Evolutionary conservation across 2,329 filamentous ascomycete genomes (phyloP), one percentile per base, ranked within the genome.

Genomic region (Chrysosporium keratinophilum): DNA sequence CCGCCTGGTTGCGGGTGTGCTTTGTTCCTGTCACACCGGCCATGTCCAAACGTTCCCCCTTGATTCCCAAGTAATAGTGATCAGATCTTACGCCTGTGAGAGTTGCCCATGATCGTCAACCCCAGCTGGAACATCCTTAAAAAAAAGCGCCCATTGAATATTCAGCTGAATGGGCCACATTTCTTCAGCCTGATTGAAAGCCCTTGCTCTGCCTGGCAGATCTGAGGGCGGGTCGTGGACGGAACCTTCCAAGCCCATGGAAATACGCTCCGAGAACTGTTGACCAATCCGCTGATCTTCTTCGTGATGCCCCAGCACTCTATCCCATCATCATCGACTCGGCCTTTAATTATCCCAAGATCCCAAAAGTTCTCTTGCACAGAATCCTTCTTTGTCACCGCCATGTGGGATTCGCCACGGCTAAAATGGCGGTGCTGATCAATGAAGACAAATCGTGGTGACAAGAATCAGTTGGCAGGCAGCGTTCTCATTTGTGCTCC

Each of bases 1-100:
- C 50, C 50, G 34, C 33, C 50, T 52, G 50, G 42, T 33, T 52
- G 50, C 50, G 42, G 50, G 46, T 46, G 50, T 46, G 15, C 44
- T 33, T 46, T 45, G 34, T 23, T 41, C 42, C 35, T 23, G 41
- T 41, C 41, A 49, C 35, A 49, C 35, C 28, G 45, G 15, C 44
- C 20, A 23, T 14, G 45, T 15, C 20, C 46, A 39, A 40, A 19
- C 15, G 5, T 2, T 28, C 15, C n/a, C 28, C 11, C 7, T 35
- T 6, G 33, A 37, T 37, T 39, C 34, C 11, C 11, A 37, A 12
- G 35, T 3, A n/a, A n/a, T n/a, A 37, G 35, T n/a, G n/a, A 37
- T 37, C 11, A 12, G n/a, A n/a, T 37, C 11, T 37, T 10, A 37
- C 11, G 23, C 35, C 11, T n/a, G 35, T 37, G 35, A 37, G 34